Conservation (phyloP, 148 eudicot species). For the Rhododendron henanense region DNA sequence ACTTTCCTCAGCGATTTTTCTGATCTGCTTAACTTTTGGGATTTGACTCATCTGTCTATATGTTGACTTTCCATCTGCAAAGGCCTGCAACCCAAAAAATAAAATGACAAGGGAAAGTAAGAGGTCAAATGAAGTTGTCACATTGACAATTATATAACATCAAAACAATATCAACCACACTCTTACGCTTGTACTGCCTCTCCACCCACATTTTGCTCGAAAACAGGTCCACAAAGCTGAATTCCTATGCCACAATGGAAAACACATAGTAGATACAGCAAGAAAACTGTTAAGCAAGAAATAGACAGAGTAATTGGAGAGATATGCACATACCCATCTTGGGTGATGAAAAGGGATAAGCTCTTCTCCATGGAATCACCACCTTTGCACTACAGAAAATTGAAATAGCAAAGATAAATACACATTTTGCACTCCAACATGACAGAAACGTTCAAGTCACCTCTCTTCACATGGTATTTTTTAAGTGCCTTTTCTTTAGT, state of each 20-base stretch:
- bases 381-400: conserved; percentile 55
- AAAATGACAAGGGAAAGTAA: not conserved
- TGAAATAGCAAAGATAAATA: not conserved
- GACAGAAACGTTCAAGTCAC: not conserved
- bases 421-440: not conserved
- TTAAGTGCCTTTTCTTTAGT: not conserved
- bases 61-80: conserved; percentile 45
- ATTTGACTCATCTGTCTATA: conserved; percentile 30
- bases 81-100: conserved; percentile 47
- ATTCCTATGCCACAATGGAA: conserved; percentile 30
- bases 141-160: not conserved
- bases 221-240: conserved; percentile 60
- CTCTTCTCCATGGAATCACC: conserved; percentile 53
- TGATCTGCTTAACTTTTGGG: conserved; percentile 31
- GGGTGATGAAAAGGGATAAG: conserved; percentile 46
- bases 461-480: not conserved
- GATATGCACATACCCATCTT: conserved; percentile 46
- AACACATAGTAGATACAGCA: not conserved
- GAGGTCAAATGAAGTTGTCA: not conserved
- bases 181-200: conserved; percentile 47
- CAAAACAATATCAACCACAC: not conserved
- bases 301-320: not conserved
- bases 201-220: conserved; percentile 84
- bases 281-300: conserved; percentile 6
- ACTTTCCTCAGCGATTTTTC: conserved; percentile 44